A percentile compares a stretch with the other conserved stretches of the same genome.
Evolutionary conservation across 2,329 filamentous ascomycete species (phyloP).

Genomic region (Pseudogymnoascus sp.): DNA sequence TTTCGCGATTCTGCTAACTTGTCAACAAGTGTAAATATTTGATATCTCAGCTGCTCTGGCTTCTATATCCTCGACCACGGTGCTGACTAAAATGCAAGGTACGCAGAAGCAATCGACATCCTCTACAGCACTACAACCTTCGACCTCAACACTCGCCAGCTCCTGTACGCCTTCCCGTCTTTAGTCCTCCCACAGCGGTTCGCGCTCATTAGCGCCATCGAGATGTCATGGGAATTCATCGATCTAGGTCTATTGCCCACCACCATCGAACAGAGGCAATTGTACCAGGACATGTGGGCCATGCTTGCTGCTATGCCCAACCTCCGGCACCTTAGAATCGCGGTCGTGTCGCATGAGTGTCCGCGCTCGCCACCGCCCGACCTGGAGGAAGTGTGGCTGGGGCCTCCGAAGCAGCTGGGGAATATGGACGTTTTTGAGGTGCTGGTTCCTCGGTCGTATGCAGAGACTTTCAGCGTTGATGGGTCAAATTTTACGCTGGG

Average conservation of each 20-base stretch:
- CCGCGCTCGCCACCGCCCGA: not conserved
- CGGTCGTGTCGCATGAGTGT: not conserved
- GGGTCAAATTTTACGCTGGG: not conserved
- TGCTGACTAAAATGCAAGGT: constrained; percentile 15
- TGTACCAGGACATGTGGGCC: constrained; percentile 1
- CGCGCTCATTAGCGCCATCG: constrained; percentile 18
- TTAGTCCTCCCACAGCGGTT: constrained; percentile 20
- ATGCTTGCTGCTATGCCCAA: constrained; percentile 4
- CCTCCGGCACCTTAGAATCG: constrained; percentile 4
- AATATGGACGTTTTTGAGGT: constrained; percentile 8
- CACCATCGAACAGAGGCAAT: not conserved
- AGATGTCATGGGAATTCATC: constrained; percentile 18
- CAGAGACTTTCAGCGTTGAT: not conserved
- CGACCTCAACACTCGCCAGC: constrained; percentile 22
- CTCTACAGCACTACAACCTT: constrained; percentile 24
- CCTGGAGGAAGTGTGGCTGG: constrained; percentile 1
- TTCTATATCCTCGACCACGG: too few relatives aligned
- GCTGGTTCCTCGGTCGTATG: constrained; percentile 1
- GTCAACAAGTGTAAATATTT: constrained; percentile 16
- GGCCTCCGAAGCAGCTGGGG: not conserved
- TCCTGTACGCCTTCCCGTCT: constrained; percentile 18
- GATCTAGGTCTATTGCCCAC: not conserved
- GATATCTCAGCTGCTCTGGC: not conserved
- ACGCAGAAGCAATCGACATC: constrained; percentile 19
- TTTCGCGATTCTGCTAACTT: constrained; percentile 19